These are phyloP conservation scores for Monilinia fructicola DNA, from an alignment of 2,329 filamentous ascomycete species.

Conservation along the genomic window DNA sequence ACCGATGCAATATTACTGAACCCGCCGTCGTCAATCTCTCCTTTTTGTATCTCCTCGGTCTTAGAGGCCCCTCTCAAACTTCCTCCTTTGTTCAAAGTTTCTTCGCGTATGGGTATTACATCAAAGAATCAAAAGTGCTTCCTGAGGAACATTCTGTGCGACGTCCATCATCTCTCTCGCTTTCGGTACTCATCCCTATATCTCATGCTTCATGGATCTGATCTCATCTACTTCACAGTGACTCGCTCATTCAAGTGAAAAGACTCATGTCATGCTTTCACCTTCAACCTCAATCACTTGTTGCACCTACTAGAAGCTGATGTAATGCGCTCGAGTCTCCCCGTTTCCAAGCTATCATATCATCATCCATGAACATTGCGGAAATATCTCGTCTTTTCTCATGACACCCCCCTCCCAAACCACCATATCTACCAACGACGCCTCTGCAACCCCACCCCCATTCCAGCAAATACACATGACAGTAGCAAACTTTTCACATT, in stretches of 20 bases:
- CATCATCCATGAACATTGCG: background rate
- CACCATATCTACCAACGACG: too few relatives aligned
- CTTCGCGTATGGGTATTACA: background rate
- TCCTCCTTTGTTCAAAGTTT: background rate
- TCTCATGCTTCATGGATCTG: background rate
- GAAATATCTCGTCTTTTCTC: background rate
- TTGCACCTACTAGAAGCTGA: too few relatives aligned
- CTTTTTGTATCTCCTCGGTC: background rate
- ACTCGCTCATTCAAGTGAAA: background rate
- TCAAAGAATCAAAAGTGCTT: background rate
- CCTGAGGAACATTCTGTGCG: background rate
- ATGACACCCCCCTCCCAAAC: too few relatives aligned
- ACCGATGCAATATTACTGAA: background rate
- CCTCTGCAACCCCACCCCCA: too few relatives aligned
- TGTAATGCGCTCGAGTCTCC: too few relatives aligned
- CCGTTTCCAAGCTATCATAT: too few relatives aligned
- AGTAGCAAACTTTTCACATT: too few relatives aligned
- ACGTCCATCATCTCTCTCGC: background rate
- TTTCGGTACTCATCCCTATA: background rate
- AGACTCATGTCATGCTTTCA: background rate
- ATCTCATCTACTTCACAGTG: background rate
- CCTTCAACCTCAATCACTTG: background rate
- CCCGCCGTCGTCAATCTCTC: background rate
- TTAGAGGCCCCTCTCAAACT: background rate
- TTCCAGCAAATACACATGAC: background rate